Evolutionary conservation across 2,329 filamentous ascomycete genomes (phyloP), one percentile per base, ranked within the genome.

Genomic region (Teratosphaeria zuluensis): DNA sequence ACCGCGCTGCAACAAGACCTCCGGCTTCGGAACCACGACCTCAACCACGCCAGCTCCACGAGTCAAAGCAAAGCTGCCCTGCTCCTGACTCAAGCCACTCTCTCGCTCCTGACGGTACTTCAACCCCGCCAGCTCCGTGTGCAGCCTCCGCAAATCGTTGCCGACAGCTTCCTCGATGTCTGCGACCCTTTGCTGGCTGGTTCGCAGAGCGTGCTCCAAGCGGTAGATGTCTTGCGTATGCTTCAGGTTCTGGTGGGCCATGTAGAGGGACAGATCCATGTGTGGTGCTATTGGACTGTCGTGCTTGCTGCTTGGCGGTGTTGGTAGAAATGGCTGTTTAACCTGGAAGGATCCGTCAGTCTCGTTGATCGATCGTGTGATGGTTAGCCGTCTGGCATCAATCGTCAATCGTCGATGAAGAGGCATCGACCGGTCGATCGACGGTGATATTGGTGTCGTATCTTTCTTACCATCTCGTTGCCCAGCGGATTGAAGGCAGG

Each of bases 1-100:
- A 9, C 53, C 56, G 4, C 52, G 32, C 48, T 58, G 14, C n/a
- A 59, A 32, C 54, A 61, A 54, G 8, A 56, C 38, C 48, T 57
- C 57, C 24, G 57, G 59, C 6, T 30, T 8, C 14, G 21, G 11
- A 16, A 56, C 21, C 33, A 54, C 51, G 11, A 54, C 7, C 28
- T 56, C 56, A 11, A 53, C 16, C 19, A n/a, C 24, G 21, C 52
- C 32, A n/a, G 9, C 1, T 31, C 6, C 21, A 6, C 52, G 32
- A 19, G 12, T 5, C 32, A 31, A n/a, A 53, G 19, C 21, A 24
- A 31, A 35, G 12, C 31, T 21, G 28, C 52, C 28, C 2, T 3
- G 52, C 32, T 53, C 52, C 32, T 31, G 14, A 24, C 19, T 2
- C 7, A 31, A 31, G 21, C 16, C 21, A 31, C 28, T 32, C 4